Evolutionary conservation across 192 early-diverging fungal genomes (phyloP).

Genomic region (Dissophora ornata): DNA sequence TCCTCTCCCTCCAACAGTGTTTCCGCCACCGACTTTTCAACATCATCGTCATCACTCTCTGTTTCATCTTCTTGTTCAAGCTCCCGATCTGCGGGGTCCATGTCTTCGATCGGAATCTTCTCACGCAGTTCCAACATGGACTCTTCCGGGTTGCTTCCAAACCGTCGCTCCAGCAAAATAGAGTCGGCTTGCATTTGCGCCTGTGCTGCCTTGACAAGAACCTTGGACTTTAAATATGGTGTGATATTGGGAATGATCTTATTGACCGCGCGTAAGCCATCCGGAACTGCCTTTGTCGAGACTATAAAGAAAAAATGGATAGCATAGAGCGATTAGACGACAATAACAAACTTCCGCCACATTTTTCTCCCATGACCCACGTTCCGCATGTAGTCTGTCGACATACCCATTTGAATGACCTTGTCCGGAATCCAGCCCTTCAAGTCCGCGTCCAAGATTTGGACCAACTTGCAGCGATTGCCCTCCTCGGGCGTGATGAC

Average conservation of each 20-base stretch:
- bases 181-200: conserved; percentile 9
- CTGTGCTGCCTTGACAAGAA: conserved; percentile 6
- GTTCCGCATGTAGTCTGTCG: background rate
- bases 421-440: conserved; percentile 55
- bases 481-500: conserved; percentile 29
- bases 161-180: background rate
- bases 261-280: conserved; percentile 40
- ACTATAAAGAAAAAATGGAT: conserved; percentile 11
- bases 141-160: background rate
- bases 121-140: conserved; percentile 13
- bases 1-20: background rate
- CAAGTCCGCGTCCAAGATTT: conserved; percentile 50
- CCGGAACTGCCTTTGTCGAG: conserved; percentile 41
- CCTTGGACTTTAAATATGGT: conserved; percentile 26
- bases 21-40: background rate
- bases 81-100: conserved; percentile 8
- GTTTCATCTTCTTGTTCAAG: background rate
- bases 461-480: conserved; percentile 16
- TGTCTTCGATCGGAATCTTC: background rate
- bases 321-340: too few relatives aligned
- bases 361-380: too few relatives aligned
- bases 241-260: conserved; percentile 21
- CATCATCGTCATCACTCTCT: background rate
- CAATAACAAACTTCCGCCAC: background rate
- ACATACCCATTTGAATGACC: conserved; percentile 53